Percentiles rank a stretch among this genome's conserved stretches.
phyloP scores from a whole-genome alignment of 208 protist species.

The Trypanosoma brucei region DNA sequence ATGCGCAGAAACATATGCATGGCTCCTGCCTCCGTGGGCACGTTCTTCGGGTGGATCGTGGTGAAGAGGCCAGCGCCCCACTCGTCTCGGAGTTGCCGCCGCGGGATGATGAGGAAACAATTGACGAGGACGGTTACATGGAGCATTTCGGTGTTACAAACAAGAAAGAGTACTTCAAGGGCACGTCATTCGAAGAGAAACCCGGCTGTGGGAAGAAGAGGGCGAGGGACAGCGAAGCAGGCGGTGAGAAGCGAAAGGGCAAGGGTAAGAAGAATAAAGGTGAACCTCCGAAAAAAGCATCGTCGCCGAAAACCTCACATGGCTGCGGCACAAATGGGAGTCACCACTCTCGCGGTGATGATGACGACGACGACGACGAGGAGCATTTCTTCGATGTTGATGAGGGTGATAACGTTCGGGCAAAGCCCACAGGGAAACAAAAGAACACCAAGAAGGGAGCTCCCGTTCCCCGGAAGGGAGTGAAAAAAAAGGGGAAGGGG shows the following conservation, averaged over 20 bases:
- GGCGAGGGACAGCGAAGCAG: conserved; percentile 10
- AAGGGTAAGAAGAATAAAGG: conserved; percentile 6
- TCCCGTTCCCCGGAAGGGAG: not conserved
- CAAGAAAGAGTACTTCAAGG: conserved; percentile 78
- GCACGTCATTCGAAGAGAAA: conserved; percentile 63
- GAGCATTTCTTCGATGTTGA: conserved; percentile 8
- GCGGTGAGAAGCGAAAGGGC: conserved; percentile 8
- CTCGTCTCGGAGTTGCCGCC: conserved; percentile 41
- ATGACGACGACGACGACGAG: no score
- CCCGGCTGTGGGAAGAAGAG: conserved; percentile 23
- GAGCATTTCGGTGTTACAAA: conserved; percentile 71
- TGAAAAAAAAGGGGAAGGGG: not conserved
- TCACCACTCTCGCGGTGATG: no score
- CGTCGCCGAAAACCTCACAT: no score
- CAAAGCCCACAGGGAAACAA: conserved; percentile 69
- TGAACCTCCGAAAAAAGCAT: not conserved
- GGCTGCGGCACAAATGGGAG: no score
- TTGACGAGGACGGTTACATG: conserved; percentile 76
- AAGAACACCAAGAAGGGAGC: conserved; percentile 28
- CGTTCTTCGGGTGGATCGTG: conserved; percentile 81
- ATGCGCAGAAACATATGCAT: conserved; percentile 78
- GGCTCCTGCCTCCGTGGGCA: conserved; percentile 74
- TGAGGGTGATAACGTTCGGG: conserved; percentile 55
- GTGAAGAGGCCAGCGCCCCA: conserved; percentile 68
- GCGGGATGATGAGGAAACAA: conserved; percentile 38